Evolutionary conservation across 2,329 filamentous ascomycete species (phyloP), one percentile per base, ranked within the genome.

Genomic region (Fusarium marasasianum): DNA sequence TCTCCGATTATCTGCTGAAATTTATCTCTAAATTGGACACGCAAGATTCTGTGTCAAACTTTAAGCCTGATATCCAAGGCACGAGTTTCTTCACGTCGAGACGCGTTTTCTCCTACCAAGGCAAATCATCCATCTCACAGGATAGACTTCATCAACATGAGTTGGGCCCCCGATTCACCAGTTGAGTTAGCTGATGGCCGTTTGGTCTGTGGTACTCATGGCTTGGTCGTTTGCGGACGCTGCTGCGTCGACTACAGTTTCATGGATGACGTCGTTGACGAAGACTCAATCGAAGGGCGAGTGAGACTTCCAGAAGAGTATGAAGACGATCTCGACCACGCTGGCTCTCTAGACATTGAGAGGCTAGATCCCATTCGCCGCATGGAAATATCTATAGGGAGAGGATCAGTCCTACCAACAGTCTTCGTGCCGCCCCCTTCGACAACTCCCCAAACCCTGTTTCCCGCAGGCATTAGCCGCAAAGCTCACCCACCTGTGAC

Each of bases 231-330:
- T 35, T 84, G 83, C 66, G 69, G 72, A 15, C 76, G 50, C 35
- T 84, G 83, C 63, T 79, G 76, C 37, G 76, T 77, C 7, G 82
- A 84, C 67, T 84, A 81, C 73, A 82, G 77, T 74, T 82, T 81
- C 67, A 78, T 81, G 77, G 72, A 81, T 18, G 77, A 80, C 22
- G 63, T 72, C 11, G 64, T 74, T 22, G 72, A 74, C 1, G 58
- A 66, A 6, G 56, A 55, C 24, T n/a, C 51, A 18, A n/a, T 18
- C 24, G 51, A 26, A 38, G 10, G n/a, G 54, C 8, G 10, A 31
- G 6, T 31, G 15, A 33, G 56, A 38, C 43, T 5, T 10, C 11
- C 31, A 51, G 48, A 35, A 24, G 33, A 38, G 22, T 22, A 22
- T 31, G 26, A 41, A 41, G 53, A 22, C 15, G 48, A 24, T 24